Percentiles rank a stretch among this genome's conserved stretches.
phyloP scores from a whole-genome alignment of 306 rosid species.

The Gastrolobium villosum region DNA sequence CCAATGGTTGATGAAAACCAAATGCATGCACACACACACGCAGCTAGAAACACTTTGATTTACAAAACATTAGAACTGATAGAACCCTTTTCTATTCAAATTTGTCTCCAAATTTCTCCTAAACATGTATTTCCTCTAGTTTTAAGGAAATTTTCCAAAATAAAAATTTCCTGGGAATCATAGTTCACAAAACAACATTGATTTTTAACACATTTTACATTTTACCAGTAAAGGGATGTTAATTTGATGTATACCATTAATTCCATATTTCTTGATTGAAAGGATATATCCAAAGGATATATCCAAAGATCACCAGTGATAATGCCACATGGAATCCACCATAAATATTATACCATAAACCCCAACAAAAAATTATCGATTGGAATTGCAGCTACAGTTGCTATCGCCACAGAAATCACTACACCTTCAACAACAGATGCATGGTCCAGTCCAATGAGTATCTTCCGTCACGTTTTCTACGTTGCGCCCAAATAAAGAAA shows the following conservation, averaged over 20 bases:
- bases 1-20: neutral
- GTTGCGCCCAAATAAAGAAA: constrained; percentile 79
- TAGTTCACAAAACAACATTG: neutral
- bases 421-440: constrained; percentile 89
- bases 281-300: constrained; percentile 81
- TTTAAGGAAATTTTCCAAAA: neutral
- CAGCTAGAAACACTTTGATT: neutral
- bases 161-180: neutral
- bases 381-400: constrained; percentile 59
- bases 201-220: constrained; percentile 26
- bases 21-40: neutral
- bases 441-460: constrained; percentile 81
- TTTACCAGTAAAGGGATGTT: constrained; percentile 1
- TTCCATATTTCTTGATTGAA: no score
- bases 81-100: neutral
- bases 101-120: neutral
- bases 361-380: constrained; percentile 71
- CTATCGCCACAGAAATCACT: constrained; percentile 85
- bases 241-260: neutral
- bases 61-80: neutral
- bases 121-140: neutral
- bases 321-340: constrained; percentile 97
- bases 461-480: constrained; percentile 80
- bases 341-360: constrained; percentile 83
- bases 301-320: constrained; percentile 83